Evolutionary conservation across 2,329 filamentous ascomycete genomes (phyloP).

Genomic region (Fusarium begoniae): DNA sequence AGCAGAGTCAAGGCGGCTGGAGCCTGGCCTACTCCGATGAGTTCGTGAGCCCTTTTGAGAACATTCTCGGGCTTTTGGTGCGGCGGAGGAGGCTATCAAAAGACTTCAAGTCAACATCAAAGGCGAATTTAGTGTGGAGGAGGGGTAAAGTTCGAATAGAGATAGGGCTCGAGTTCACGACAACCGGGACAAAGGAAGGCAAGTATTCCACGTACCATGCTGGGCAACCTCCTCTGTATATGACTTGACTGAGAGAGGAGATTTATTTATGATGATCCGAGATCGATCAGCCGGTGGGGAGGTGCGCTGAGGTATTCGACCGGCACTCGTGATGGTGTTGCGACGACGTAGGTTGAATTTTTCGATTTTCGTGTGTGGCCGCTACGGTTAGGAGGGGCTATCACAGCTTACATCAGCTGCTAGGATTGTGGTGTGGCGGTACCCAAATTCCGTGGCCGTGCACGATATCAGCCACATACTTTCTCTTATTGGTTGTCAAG

Average conservation of each 20-base stretch:
- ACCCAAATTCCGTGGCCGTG: background rate
- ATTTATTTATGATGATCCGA: conserved; percentile 48
- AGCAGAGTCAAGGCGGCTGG: conserved; percentile 92
- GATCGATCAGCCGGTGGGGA: conserved; percentile 51
- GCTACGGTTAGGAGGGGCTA: conserved; percentile 53
- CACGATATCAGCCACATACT: background rate
- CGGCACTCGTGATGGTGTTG: conserved; percentile 53
- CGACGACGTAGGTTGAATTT: conserved; percentile 51
- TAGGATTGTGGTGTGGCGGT: background rate
- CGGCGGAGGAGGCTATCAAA: conserved; percentile 83
- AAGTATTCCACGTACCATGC: conserved; percentile 53
- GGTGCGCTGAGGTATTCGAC: conserved; percentile 49
- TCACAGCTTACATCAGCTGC: conserved; percentile 44
- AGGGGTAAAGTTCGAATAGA: conserved; percentile 40
- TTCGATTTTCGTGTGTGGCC: conserved; percentile 58
- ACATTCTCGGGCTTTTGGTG: conserved; percentile 99
- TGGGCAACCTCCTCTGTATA: conserved; percentile 62
- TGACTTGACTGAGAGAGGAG: conserved; percentile 50
- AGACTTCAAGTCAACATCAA: conserved; percentile 42
- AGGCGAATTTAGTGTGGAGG: conserved; percentile 36
- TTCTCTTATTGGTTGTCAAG: background rate
- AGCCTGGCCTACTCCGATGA: conserved; percentile 96
- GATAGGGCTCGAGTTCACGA: conserved; percentile 23
- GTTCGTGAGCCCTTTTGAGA: conserved; percentile 96
- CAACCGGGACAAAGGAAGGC: conserved; percentile 25